Percentiles rank a stretch among this genome's conserved stretches.
Conservation (phyloP, 441 rosid genomes). For the Omphalea diandra region DNA sequence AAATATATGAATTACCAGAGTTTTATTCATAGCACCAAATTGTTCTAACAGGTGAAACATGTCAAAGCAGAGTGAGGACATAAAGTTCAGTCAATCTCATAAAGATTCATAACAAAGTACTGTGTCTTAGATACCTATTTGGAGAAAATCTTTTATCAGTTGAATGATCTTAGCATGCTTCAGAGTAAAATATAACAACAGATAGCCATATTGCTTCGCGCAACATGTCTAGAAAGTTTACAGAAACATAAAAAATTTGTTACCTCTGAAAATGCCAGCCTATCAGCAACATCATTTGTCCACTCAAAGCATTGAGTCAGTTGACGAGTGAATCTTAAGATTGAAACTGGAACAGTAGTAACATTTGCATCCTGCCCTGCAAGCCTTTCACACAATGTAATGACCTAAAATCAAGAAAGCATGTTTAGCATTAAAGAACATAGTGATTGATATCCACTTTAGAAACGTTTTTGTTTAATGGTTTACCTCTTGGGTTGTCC, state of each 20-base stretch:
- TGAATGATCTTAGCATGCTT: background rate
- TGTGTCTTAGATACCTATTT: background rate
- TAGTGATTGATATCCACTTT: background rate
- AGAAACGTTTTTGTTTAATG: background rate
- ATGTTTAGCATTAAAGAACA: conserved; percentile 4
- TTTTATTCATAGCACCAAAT: background rate
- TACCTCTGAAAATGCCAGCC: conserved; percentile 97
- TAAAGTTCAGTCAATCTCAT: background rate
- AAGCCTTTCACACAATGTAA: conserved; percentile 86
- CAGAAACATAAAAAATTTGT: background rate
- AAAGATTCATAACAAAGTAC: background rate
- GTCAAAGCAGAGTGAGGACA: background rate
- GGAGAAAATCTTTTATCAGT: background rate
- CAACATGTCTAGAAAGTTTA: background rate
- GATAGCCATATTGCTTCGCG: background rate
- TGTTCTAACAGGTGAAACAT: conserved; percentile 6
- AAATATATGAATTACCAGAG: background rate
- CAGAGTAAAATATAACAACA: background rate
- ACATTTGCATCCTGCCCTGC: conserved; percentile 99
- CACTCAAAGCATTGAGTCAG: conserved; percentile 76
- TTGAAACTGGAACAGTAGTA: conserved; percentile 87
- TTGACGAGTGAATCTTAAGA: conserved; percentile 78
- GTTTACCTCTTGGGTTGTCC: conserved; percentile 96
- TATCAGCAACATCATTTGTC: conserved; percentile 94
- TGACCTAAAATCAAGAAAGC: conserved; percentile 48